These are phyloP conservation scores for Cercis canadensis DNA, from an alignment of 306 rosid genomes.

Conservation along the genomic window DNA sequence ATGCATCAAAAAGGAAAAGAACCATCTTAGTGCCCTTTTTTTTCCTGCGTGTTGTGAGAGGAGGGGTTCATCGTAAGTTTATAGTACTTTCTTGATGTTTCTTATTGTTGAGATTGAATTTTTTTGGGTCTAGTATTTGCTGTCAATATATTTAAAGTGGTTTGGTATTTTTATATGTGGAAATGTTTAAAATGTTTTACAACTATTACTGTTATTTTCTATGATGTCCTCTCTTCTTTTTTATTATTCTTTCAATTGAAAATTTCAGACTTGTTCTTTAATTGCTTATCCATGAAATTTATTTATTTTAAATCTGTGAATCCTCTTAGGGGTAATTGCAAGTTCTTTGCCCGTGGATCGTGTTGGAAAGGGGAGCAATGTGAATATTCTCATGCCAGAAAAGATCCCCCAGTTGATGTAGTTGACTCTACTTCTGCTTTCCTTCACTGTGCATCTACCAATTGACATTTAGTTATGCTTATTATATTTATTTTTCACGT, in stretches of 20 bases:
- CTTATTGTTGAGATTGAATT: too few relatives aligned
- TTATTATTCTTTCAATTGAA: neutral
- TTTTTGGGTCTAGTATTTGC: too few relatives aligned
- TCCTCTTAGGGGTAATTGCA: constrained; percentile 36
- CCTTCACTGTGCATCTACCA: neutral
- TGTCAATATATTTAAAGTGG: too few relatives aligned
- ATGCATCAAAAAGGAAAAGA: too few relatives aligned
- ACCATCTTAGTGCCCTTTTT: too few relatives aligned
- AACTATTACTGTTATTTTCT: too few relatives aligned
- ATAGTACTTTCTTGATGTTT: too few relatives aligned
- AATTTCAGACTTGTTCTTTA: neutral
- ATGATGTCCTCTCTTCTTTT: too few relatives aligned
- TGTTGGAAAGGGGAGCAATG: constrained; percentile 21
- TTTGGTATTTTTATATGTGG: too few relatives aligned
- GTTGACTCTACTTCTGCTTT: constrained; percentile 10
- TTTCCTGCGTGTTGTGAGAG: too few relatives aligned
- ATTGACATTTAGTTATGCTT: neutral
- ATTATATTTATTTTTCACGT: constrained; percentile 4
- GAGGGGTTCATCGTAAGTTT: too few relatives aligned
- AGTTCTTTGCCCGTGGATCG: constrained; percentile 28
- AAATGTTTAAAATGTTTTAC: too few relatives aligned
- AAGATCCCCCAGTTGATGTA: constrained; percentile 56
- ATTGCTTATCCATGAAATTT: neutral
- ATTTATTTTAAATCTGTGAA: neutral
- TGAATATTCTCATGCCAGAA: constrained; percentile 28